Base-by-base conservation (phyloP, 495 filamentous ascomycete genomes). In the Oidiodendron maius region DNA sequence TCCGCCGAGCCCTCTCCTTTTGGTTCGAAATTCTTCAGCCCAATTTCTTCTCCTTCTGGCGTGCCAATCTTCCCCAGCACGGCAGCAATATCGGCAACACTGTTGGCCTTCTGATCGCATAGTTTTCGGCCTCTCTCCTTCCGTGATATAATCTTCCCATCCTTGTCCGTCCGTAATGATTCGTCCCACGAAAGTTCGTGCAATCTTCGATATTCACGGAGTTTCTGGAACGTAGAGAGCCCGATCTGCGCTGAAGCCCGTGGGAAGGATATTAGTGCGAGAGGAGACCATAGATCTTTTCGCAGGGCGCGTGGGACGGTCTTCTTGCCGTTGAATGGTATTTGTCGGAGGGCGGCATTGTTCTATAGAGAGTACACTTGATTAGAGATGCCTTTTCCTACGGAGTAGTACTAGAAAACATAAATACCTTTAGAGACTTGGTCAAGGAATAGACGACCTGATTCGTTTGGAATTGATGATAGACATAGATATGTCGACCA, bases 261-360 rank as follows among this genome's bases (percentile, higher is more conserved):
- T 20, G 81, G 76, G 64, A 97, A 89, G 57, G 80, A 68, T 34
- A 96, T 80, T 34, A 83, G 75, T 49, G 80, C 87, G 59, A 93
- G 75, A 0, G 87, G 86, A n/a, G 66, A 67, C 93, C 93, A 98
- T 65, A 91, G 78, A 64, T 98, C 93, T 69, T 89, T 90, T 51
- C 93, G 89, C 37, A 97, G 66, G 41, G 76, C 71, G 45, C 80
- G 62, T 3, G 90, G 90, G 26, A 84, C 74, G 52, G 87, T 84
- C 60, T 98, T 93, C 69, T 95, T 95, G 71, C 91, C 93, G 42
- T 89, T 82, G 74, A 81, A 95, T 55, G 88, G 72, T 51, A 96
- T 68, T 66, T 98, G 93, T 40, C 73, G 70, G 46, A 94, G 66
- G 48, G 81, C 69, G 49, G 70, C 75, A 65, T 78, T 78, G 68